These are phyloP conservation scores for Capniomyces stellatus DNA, from an alignment of 371 early-diverging fungal genomes.

Conservation along the genomic window DNA sequence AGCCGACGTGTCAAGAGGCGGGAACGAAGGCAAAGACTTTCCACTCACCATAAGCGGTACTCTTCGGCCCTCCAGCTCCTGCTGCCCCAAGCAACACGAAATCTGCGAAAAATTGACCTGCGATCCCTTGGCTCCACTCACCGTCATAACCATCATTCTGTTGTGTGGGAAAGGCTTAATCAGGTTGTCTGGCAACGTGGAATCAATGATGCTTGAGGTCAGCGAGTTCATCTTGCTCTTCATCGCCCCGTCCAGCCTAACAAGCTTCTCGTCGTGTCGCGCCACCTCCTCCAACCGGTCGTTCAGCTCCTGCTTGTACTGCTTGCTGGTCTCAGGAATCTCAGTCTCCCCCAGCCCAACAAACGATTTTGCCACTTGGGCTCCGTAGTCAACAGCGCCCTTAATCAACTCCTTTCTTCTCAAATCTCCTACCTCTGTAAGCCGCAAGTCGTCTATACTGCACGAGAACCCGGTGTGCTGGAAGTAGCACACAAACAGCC, in stretches of 20 bases:
- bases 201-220: constrained; percentile 61
- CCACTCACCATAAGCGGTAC: constrained; percentile 97
- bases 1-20: constrained; percentile 68
- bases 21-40: constrained; percentile 93
- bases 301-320: constrained; percentile 34
- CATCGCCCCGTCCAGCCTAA: constrained; percentile 81
- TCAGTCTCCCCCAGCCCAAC: constrained; percentile 39
- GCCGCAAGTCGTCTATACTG: constrained; percentile 96
- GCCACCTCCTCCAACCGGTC: constrained; percentile 66
- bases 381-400: constrained; percentile 34
- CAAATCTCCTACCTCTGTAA: constrained; percentile 67
- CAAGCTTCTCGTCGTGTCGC: constrained; percentile 67
- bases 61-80: constrained; percentile 98
- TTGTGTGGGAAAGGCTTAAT: constrained; percentile 84
- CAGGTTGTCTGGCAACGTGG: constrained; percentile 70
- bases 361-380: constrained; percentile 49
- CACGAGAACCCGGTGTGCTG: constrained; percentile 89
- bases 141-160: constrained; percentile 98
- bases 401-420: constrained; percentile 48
- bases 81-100: constrained; percentile 96
- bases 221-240: constrained; percentile 65
- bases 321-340: constrained; percentile 9
- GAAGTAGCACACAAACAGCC: constrained; percentile 87
- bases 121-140: constrained; percentile 98
- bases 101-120: constrained; percentile 98